Conservation (phyloP, 2,329 filamentous ascomycete species). For the Aspergillus quadricinctus region DNA sequence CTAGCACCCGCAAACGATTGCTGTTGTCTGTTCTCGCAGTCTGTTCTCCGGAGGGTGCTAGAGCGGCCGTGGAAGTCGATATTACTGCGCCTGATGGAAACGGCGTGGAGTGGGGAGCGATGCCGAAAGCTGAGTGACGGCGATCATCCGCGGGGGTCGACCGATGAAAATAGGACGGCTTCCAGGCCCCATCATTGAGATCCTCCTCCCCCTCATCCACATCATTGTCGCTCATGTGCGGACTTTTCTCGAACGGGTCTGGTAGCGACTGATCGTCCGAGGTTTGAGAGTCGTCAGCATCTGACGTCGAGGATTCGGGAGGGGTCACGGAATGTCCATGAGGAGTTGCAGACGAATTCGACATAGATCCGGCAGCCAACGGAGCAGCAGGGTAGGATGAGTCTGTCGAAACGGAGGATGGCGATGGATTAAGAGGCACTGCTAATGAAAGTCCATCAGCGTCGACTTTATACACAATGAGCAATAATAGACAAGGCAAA, state of each 20-base stretch:
- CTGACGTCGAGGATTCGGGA: constrained; percentile 18
- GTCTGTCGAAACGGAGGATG: constrained; percentile 3
- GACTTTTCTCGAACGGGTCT: constrained; percentile 38
- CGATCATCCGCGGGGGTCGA: constrained; percentile 4
- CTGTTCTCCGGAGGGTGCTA: constrained; percentile 16
- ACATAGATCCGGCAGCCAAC: constrained; percentile 11
- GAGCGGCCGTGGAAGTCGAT: not conserved
- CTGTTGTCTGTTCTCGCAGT: not conserved
- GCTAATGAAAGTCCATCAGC: constrained; percentile 12
- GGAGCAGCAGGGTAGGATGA: constrained; percentile 4
- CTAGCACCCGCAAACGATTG: not conserved
- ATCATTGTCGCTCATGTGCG: constrained; percentile 24
- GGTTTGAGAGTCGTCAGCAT: constrained; percentile 23
- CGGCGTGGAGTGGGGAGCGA: constrained; percentile 10
- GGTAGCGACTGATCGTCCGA: constrained; percentile 29
- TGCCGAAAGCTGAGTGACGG: constrained; percentile 4
- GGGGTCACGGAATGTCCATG: constrained; percentile 18
- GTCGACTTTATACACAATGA: not conserved
- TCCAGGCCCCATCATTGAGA: not conserved
- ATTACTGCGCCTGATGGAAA: constrained; percentile 8
- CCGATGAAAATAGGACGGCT: not conserved
- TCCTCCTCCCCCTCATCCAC: not conserved
- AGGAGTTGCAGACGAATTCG: constrained; percentile 14
- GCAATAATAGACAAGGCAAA: not conserved
- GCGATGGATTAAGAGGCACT: constrained; percentile 7